Conservation (phyloP, 2,329 filamentous ascomycete species). For the Penicillium sp. region DNA sequence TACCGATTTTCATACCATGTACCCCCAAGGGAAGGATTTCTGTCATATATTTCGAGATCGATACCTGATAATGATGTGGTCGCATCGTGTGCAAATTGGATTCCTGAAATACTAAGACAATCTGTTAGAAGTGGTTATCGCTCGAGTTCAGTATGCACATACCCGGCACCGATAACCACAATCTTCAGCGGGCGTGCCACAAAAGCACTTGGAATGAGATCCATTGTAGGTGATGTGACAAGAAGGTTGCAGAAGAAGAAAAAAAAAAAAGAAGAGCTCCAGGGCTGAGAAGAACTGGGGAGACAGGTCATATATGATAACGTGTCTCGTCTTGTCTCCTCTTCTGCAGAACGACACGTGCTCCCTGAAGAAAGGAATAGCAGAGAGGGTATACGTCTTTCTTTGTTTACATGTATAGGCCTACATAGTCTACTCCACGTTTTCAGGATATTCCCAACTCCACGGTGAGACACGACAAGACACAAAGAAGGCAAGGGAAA, state of each 20-base stretch:
- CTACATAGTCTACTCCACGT: background rate
- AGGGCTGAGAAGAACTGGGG: background rate
- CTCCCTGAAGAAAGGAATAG: background rate
- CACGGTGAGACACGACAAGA: background rate
- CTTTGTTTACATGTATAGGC: background rate
- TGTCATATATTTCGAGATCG: constrained; percentile 13
- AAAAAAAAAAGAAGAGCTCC: background rate
- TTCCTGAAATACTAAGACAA: constrained; percentile 5
- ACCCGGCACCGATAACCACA: constrained; percentile 13
- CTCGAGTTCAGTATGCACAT: background rate
- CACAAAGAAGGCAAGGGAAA: background rate
- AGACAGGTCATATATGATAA: background rate
- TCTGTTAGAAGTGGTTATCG: background rate
- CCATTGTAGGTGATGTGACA: background rate
- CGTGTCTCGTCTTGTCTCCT: background rate
- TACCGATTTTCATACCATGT: constrained; percentile 35
- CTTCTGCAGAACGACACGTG: background rate
- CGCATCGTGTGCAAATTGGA: constrained; percentile 12
- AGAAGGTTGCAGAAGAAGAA: background rate
- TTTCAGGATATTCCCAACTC: background rate
- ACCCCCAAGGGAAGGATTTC: constrained; percentile 33
- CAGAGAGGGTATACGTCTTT: background rate
- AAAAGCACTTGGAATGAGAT: constrained; percentile 9
- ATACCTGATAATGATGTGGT: background rate
- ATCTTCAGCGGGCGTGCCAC: constrained; percentile 6